Evolutionary conservation across 371 early-diverging fungal genomes (phyloP).

Genomic region (Rhizomucor miehei): DNA sequence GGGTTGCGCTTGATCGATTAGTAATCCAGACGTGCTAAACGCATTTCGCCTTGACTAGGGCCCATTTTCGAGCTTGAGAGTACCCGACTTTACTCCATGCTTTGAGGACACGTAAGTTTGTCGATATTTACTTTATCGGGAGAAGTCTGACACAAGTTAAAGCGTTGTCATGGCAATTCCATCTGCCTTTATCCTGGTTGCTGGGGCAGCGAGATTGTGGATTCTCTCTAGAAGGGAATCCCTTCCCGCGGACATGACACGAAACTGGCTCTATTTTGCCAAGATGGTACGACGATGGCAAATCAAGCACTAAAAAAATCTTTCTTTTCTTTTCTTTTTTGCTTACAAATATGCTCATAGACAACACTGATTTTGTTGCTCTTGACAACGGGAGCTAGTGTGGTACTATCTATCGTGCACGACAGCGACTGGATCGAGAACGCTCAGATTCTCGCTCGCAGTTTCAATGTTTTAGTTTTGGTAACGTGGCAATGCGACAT

Average conservation of each 20-base stretch:
- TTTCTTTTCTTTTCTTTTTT: too few relatives aligned
- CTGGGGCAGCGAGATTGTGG: constrained; percentile 51
- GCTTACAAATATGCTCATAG: too few relatives aligned
- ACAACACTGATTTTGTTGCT: constrained; percentile 25
- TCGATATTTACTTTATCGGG: neutral
- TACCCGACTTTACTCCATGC: constrained; percentile 74
- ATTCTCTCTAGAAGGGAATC: constrained; percentile 32
- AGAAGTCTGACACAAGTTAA: neutral
- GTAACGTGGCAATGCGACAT: constrained; percentile 16
- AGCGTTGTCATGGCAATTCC: constrained; percentile 44
- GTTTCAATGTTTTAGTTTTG: constrained; percentile 31
- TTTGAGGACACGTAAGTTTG: constrained; percentile 63
- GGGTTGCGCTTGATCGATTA: constrained; percentile 1
- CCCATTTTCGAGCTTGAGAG: constrained; percentile 55
- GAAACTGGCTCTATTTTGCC: constrained; percentile 47
- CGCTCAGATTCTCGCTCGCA: constrained; percentile 29
- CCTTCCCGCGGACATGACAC: constrained; percentile 35
- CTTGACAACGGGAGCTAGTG: constrained; percentile 14
- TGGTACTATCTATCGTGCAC: constrained; percentile 11
- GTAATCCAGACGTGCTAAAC: constrained; percentile 7
- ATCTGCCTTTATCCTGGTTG: constrained; percentile 40
- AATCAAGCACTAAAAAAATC: too few relatives aligned
- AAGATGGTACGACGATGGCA: constrained; percentile 46
- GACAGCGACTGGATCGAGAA: constrained; percentile 36
- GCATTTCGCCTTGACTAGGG: constrained; percentile 43